These are phyloP conservation scores for Kwoniella botswanensis DNA, from an alignment of 768 basidiomycete species.

Conservation along the genomic window DNA sequence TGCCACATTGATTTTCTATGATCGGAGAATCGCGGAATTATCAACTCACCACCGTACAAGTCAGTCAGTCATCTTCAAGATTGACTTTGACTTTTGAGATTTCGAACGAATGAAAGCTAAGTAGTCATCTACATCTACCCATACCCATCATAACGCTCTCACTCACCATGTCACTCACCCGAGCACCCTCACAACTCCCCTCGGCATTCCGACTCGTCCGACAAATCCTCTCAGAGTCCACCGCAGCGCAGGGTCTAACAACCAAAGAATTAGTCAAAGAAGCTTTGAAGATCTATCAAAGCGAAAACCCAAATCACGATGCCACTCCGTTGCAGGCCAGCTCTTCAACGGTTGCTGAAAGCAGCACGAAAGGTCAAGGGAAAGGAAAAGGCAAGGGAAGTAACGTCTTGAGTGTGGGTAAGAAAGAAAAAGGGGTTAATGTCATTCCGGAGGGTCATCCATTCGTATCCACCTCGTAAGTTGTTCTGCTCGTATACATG, in stretches of 20 bases:
- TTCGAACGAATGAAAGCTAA: not conserved
- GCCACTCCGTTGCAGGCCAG: not conserved
- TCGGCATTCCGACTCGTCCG: slow-evolving; percentile 23
- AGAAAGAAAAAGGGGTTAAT: slow-evolving; percentile 16
- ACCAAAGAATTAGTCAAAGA: slow-evolving; percentile 21
- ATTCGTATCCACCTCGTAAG: slow-evolving; percentile 45
- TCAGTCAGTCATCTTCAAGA: not conserved
- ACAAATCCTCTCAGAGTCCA: slow-evolving; percentile 8
- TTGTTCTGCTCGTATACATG: not conserved
- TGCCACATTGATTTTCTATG: not conserved
- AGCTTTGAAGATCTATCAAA: slow-evolving; percentile 17
- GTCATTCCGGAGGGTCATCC: slow-evolving; percentile 42
- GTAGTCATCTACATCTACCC: not conserved
- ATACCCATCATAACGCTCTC: not conserved
- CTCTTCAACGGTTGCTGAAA: not conserved
- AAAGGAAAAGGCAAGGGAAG: slow-evolving; percentile 9
- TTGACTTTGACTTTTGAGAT: slow-evolving; percentile 1
- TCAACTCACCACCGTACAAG: slow-evolving; percentile 5
- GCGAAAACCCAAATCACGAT: slow-evolving; percentile 12
- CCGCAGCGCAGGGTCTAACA: slow-evolving; percentile 3
- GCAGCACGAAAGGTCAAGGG: slow-evolving; percentile 18
- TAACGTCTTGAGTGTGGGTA: not conserved
- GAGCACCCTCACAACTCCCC: slow-evolving; percentile 3
- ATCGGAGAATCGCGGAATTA: slow-evolving; percentile 13
- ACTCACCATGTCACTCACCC: slow-evolving; percentile 12